Evolutionary conservation across 2,329 filamentous ascomycete species (phyloP).

Genomic region (Pseudogymnoascus sp.): DNA sequence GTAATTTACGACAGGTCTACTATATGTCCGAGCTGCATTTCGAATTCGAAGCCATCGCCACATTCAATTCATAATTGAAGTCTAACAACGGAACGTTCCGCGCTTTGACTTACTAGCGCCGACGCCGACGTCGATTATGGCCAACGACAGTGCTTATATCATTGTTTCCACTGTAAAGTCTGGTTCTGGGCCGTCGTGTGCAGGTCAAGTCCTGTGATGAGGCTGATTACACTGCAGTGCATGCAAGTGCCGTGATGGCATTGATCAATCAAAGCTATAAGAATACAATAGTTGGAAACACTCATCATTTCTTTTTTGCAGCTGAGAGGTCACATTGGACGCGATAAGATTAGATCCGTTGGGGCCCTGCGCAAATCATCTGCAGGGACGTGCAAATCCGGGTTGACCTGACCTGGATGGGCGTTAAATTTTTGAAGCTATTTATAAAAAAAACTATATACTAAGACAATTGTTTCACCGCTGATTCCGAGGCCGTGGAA

Average conservation of each 20-base stretch:
- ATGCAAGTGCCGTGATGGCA: not conserved
- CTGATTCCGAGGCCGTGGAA: not conserved
- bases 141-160: not conserved
- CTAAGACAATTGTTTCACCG: not conserved
- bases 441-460: not conserved
- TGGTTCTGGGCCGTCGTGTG: not conserved
- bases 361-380: not conserved
- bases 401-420: not conserved
- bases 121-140: not conserved
- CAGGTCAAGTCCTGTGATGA: not conserved
- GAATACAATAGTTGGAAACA: not conserved
- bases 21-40: not conserved
- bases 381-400: not conserved
- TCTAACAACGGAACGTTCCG: slow-evolving; percentile 6
- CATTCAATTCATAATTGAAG: not conserved
- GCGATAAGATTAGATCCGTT: not conserved
- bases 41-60: not conserved
- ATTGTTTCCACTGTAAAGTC: not conserved
- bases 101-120: not conserved
- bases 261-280: not conserved
- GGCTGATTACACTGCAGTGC: not conserved
- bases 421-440: not conserved
- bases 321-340: not conserved
- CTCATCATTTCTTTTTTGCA: not conserved
- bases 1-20: not conserved